Conservation (phyloP, 257 asterid genomes). For the Dorcoceras hygrometricum region DNA sequence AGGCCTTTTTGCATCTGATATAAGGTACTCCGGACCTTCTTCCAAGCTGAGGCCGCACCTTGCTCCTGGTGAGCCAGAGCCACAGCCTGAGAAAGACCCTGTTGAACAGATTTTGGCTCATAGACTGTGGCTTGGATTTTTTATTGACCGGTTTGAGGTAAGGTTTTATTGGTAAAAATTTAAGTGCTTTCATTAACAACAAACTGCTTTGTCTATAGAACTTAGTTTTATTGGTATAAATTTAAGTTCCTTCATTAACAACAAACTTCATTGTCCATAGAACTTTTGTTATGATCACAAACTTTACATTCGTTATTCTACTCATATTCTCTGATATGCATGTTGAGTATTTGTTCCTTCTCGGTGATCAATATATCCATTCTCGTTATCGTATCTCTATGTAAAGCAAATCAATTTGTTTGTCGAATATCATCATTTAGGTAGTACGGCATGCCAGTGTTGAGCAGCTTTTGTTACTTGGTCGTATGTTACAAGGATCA, state of each 20-base stretch:
- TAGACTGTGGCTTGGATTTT: slow-evolving; percentile 95
- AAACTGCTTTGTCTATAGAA: slow-evolving; percentile 21
- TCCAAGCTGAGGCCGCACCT: slow-evolving; percentile 98
- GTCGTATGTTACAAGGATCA: slow-evolving; percentile 94
- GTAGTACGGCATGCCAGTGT: slow-evolving; percentile 89
- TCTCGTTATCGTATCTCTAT: slow-evolving; percentile 12
- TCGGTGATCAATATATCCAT: slow-evolving; percentile 13
- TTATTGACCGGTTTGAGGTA: slow-evolving; percentile 96
- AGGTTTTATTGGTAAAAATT: slow-evolving; percentile 29
- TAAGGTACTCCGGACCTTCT: slow-evolving; percentile 81
- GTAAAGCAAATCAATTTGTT: slow-evolving; percentile 15
- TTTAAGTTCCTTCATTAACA: slow-evolving; percentile 19
- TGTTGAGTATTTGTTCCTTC: slow-evolving; percentile 4
- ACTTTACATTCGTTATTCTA: slow-evolving; percentile 9
- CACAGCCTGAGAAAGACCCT: slow-evolving; percentile 73
- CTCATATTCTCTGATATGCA: slow-evolving; percentile 19
- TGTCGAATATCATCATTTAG: slow-evolving; percentile 35
- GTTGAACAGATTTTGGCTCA: slow-evolving; percentile 94
- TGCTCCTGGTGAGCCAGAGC: slow-evolving; percentile 92
- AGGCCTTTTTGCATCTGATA: slow-evolving; percentile 92
- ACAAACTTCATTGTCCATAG: slow-evolving; percentile 18
- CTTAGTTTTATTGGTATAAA: slow-evolving; percentile 21
- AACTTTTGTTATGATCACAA: slow-evolving; percentile 18
- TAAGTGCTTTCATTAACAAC: slow-evolving; percentile 15
- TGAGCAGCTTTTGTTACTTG: slow-evolving; percentile 89